Base-by-base conservation (phyloP, 257 asterid species). In the Striga asiatica region DNA sequence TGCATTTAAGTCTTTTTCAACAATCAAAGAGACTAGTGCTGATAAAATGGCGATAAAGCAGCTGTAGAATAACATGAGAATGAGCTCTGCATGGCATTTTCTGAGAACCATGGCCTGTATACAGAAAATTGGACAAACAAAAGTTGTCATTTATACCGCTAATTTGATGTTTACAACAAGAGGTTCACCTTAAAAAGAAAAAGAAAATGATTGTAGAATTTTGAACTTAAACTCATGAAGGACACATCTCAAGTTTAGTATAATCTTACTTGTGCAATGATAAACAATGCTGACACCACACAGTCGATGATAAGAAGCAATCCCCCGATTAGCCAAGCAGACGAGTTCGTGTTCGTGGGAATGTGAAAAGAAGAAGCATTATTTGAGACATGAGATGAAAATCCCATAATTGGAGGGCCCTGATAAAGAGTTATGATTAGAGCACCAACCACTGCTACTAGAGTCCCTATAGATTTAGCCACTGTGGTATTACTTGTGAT, bases 11-110 rank as follows among this genome's bases (percentile, higher is more conserved):
- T 77, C 82, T n/a, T 64, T 70, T 28, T 77, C 84, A 0, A 69
- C 13, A 1, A 56, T 17, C 3, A 82, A 64, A 47, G 93, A 74
- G 38, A 54, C 66, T 8, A 61, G 68, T 10, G 72, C 93, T 8
- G 81, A 79, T 38, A 77, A 43, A 51, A 79, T 20, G 22, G 93
- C 72, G 39, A 74, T 64, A 48, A 73, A 71, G 66, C 70, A 64
- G 76, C 95, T 79, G 61, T 84, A 84, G 71, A 77, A 75, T 29
- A 81, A 39, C 95, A 81, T 84, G 23, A 85, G 55, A 4, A 81
- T 23, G 50, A 82, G 31, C 80, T 71, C 84, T 31, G 71, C 62
- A 0, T 84, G 95, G 67, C 75, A 85, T 69, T 68, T 85, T 73
- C 66, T 72, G 0, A 85, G 66, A 25, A 80, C 76, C 54, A 77